Evolutionary conservation across 257 asterid species (phyloP), one percentile per base, ranked within the genome.

Genomic region (Paraleonurus japonicus): DNA sequence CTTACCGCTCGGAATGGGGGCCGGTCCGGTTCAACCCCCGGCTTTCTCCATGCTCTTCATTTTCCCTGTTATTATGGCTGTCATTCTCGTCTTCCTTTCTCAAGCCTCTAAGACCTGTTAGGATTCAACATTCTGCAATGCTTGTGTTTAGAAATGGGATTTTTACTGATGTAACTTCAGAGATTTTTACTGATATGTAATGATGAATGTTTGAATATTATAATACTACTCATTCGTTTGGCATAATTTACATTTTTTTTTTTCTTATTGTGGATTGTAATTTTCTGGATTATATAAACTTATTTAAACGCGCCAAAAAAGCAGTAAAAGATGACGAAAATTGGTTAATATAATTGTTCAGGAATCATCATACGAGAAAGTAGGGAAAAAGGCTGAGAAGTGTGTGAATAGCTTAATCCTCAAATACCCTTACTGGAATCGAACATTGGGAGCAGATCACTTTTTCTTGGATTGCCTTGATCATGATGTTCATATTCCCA

Each of bases 1-100:
- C 22, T 8, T 88, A 39, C 90, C 95, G 19, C 76, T 83, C 0
- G 82, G 75, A 11, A 75, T 83, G 76, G 87, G 78, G 28, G 73
- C 90, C 13, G 83, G 72, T 28, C 70, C 72, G 20, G 23, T 76
- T 6, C 79, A 75, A 4, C 85, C 86, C 4, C 96, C 92, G 3
- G 50, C 87, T 0, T 0, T 64, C 0, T 12, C 57, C 1, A 0
- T 80, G 19, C 47, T 88, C 13, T 60, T 79, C 62, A 0, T 81
- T 13, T 58, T 89, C 43, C 90, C 90, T 0, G 65, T 81, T 5
- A 6, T 69, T n/a, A 35, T 86, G 83, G 83, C 77, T 0, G 69
- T 54, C 54, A 43, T 86, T 65, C 72, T 84, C 73, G 9, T 82
- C 2, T 80, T 28, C 74, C 89, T 88, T 32, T 74, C 74, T 28